phyloP scores from a whole-genome alignment of 768 basidiomycete genomes.

The Suillus lakei region DNA sequence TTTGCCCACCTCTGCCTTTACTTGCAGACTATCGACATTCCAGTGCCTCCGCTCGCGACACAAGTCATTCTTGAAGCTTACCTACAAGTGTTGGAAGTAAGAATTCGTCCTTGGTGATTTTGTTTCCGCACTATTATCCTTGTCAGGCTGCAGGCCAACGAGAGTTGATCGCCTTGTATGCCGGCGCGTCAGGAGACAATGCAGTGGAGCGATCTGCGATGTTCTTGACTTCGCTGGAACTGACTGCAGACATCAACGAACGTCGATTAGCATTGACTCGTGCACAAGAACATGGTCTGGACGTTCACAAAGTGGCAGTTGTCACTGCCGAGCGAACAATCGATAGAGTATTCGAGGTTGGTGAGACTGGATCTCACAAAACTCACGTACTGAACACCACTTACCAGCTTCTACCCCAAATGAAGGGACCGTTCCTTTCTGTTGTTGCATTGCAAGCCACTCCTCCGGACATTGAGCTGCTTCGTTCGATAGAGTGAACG shows the following conservation, averaged over 20 bases:
- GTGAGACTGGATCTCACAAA: slow-evolving; percentile 19
- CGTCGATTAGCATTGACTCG: slow-evolving; percentile 72
- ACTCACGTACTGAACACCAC: slow-evolving; percentile 13
- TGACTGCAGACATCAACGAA: slow-evolving; percentile 64
- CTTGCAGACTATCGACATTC: slow-evolving; percentile 63
- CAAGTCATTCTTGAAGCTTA: slow-evolving; percentile 90
- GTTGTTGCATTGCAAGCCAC: slow-evolving; percentile 58
- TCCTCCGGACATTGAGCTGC: slow-evolving; percentile 66
- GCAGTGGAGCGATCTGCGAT: slow-evolving; percentile 91
- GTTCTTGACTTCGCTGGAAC: slow-evolving; percentile 81
- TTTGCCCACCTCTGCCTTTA: slow-evolving; percentile 85
- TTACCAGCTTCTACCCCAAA: slow-evolving; percentile 52
- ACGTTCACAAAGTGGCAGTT: slow-evolving; percentile 78
- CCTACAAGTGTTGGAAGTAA: slow-evolving; percentile 82
- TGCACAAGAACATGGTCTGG: slow-evolving; percentile 84
- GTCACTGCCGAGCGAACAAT: slow-evolving; percentile 81
- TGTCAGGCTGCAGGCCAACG: slow-evolving; percentile 73
- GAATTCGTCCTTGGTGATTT: slow-evolving; percentile 18
- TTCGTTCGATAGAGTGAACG: slow-evolving; percentile 96
- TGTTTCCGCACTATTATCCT: not conserved
- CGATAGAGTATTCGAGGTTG: slow-evolving; percentile 68
- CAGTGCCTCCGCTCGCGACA: slow-evolving; percentile 73
- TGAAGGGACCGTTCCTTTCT: slow-evolving; percentile 63
- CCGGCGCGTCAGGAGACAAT: slow-evolving; percentile 86
- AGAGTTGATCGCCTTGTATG: slow-evolving; percentile 92